Conservation (phyloP, 192 early-diverging fungal species). For the Mortierella hygrophila region DNA sequence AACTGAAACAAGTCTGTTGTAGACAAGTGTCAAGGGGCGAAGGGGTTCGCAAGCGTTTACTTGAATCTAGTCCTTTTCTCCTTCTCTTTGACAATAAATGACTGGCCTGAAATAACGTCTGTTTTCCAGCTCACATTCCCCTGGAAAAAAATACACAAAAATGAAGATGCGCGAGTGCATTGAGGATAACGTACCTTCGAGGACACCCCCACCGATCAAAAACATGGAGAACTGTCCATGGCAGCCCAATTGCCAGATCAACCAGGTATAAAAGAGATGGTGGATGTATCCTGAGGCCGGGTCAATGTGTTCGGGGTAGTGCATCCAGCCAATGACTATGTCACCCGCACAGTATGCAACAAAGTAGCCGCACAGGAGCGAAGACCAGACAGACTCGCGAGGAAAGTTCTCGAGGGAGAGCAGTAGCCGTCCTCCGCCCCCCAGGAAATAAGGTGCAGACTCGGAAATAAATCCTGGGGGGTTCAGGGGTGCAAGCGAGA, state of each 20-base stretch:
- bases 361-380: conserved; percentile 23
- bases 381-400: conserved; percentile 1
- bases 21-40: neutral
- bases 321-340: conserved; percentile 6
- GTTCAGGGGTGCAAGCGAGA: conserved; percentile 36
- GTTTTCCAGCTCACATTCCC: neutral
- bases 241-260: conserved; percentile 4
- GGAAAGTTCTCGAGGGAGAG: conserved; percentile 33
- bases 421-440: conserved; percentile 38
- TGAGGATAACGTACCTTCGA: conserved; percentile 31
- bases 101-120: neutral
- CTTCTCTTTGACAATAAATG: neutral
- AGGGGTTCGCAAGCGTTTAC: neutral
- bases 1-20: neutral
- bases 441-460: conserved; percentile 31
- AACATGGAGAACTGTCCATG: neutral
- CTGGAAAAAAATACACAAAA: neutral
- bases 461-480: neutral
- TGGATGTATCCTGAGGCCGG: conserved; percentile 24
- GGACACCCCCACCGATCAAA: conserved; percentile 14
- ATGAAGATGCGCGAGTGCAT: neutral
- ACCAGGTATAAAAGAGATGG: conserved; percentile 15
- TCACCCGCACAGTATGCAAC: conserved; percentile 26
- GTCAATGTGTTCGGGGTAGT: conserved; percentile 17
- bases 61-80: neutral